Evolutionary conservation across 192 early-diverging fungal species (phyloP).

Genomic region (Spizellomyces sp.): DNA sequence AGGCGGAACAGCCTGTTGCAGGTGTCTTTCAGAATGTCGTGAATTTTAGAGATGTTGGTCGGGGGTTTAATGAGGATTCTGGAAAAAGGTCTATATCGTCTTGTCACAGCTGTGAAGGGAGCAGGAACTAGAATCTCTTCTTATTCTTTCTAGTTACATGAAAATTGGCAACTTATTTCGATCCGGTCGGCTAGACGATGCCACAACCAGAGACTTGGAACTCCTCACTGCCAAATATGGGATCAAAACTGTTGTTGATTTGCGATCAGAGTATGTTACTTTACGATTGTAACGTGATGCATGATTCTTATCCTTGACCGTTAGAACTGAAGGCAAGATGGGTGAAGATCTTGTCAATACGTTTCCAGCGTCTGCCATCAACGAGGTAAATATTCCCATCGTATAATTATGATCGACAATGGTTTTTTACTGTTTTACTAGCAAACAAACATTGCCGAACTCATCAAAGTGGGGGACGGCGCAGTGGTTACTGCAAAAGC

Average conservation of each 20-base stretch:
- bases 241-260: conserved; percentile 46
- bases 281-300: background rate
- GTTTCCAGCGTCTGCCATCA: conserved; percentile 41
- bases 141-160: conserved; percentile 24
- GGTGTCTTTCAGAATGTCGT: conserved; percentile 36
- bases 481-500: no score
- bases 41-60: conserved; percentile 46
- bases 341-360: conserved; percentile 32
- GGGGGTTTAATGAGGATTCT: conserved; percentile 15
- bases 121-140: background rate
- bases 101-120: background rate
- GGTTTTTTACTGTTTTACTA: no score
- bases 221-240: conserved; percentile 26
- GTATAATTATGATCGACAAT: no score
- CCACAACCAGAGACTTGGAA: conserved; percentile 34
- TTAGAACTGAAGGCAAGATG: conserved; percentile 33
- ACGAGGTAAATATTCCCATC: background rate
- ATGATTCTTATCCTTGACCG: background rate
- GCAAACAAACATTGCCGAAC: no score
- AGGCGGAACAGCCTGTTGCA: conserved; percentile 15
- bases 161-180: conserved; percentile 40
- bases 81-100: conserved; percentile 5
- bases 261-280: conserved; percentile 32
- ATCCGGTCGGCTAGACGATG: conserved; percentile 45
- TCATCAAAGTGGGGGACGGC: no score